These are phyloP conservation scores for Akanthomyces muscarius DNA, from an alignment of 2,329 filamentous ascomycete species.

Conservation along the genomic window DNA sequence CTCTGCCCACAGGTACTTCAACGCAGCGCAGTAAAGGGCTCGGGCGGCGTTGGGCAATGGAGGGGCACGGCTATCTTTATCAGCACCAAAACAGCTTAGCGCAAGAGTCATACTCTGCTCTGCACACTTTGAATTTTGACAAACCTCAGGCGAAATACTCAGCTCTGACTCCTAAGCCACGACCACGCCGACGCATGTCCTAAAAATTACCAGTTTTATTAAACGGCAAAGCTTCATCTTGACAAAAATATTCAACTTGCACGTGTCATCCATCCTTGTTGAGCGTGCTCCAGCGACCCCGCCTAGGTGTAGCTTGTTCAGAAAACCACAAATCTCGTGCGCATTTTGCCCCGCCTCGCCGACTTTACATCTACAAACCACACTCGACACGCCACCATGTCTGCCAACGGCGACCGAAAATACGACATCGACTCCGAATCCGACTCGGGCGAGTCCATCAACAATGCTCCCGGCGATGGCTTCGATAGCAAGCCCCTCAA, in stretches of 20 bases:
- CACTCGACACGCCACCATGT: conserved; percentile 39
- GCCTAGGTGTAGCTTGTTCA: conserved; percentile 7
- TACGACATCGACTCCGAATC: conserved; percentile 71
- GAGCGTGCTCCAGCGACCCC: conserved; percentile 9
- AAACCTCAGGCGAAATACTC: conserved; percentile 34
- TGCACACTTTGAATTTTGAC: conserved; percentile 43
- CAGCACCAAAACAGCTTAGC: conserved; percentile 33
- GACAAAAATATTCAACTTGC: background rate
- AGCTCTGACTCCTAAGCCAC: conserved; percentile 22
- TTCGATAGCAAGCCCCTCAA: conserved; percentile 66
- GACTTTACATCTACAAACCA: conserved; percentile 14
- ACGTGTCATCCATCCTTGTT: background rate
- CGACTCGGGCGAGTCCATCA: conserved; percentile 60
- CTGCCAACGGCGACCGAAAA: conserved; percentile 57
- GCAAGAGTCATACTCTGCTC: conserved; percentile 36
- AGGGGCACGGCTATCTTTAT: conserved; percentile 41
- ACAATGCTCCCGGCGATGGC: conserved; percentile 53
- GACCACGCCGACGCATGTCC: conserved; percentile 19
- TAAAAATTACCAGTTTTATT: background rate
- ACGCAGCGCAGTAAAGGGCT: background rate
- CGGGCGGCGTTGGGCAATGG: conserved; percentile 16
- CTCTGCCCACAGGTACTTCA: too few species aligned
- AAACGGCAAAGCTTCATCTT: background rate
- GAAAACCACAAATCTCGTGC: conserved; percentile 19
- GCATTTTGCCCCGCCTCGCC: conserved; percentile 17